Conservation (phyloP, 192 early-diverging fungal genomes). For the Neocallimastix lanati region DNA sequence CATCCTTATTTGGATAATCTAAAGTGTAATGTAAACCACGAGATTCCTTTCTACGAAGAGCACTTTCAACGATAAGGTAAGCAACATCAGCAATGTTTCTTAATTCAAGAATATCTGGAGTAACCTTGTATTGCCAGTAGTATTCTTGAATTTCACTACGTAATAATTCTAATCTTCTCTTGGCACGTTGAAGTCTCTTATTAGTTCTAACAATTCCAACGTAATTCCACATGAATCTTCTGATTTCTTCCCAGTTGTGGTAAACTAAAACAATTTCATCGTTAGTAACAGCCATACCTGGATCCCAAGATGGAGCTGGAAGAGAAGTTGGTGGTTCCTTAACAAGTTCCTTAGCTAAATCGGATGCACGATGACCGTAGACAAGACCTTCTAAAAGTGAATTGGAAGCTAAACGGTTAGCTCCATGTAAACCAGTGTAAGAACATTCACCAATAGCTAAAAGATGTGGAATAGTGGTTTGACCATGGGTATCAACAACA, state of each 20-base stretch:
- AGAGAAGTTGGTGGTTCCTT: background rate
- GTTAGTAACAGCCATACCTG: background rate
- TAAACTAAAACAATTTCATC: background rate
- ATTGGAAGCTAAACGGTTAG: background rate
- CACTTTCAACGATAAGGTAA: constrained; percentile 12
- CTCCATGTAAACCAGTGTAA: background rate
- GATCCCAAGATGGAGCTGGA: background rate
- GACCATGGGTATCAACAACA: background rate
- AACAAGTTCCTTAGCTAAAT: background rate
- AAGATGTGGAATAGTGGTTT: background rate
- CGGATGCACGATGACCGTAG: background rate
- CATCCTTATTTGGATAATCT: constrained; percentile 39
- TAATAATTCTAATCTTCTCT: background rate
- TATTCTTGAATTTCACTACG: background rate
- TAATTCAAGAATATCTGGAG: background rate
- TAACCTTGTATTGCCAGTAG: background rate
- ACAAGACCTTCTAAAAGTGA: background rate
- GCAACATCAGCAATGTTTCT: background rate
- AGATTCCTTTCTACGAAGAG: constrained; percentile 84
- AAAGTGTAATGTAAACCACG: constrained; percentile 96
- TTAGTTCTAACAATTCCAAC: background rate
- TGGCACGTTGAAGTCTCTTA: background rate
- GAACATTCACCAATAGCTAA: background rate
- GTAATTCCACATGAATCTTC: background rate
- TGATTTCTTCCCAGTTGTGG: background rate